Evolutionary conservation across 2,329 filamentous ascomycete species (phyloP).

Genomic region (Sporothrix mexicana): DNA sequence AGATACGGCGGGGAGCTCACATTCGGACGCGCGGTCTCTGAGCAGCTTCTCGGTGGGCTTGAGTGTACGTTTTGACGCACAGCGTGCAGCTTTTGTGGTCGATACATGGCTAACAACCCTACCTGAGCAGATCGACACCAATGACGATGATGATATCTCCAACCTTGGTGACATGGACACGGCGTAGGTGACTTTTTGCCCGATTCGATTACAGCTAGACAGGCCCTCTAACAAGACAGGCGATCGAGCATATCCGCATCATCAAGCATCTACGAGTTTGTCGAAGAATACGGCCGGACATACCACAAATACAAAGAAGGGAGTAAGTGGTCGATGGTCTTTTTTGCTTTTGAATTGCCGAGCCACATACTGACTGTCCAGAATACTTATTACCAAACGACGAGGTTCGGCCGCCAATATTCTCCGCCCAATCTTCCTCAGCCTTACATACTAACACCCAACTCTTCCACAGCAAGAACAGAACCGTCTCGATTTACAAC

Average conservation of each 20-base stretch:
- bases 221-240: constrained; percentile 35
- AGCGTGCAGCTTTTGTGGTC: neutral
- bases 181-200: neutral
- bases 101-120: neutral
- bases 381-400: constrained; percentile 35
- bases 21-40: constrained; percentile 11
- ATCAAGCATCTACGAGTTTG: constrained; percentile 32
- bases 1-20: constrained; percentile 7
- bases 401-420: constrained; percentile 16
- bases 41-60: constrained; percentile 33
- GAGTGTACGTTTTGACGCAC: constrained; percentile 28
- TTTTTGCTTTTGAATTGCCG: neutral
- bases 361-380: neutral
- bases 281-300: constrained; percentile 35
- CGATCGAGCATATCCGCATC: constrained; percentile 29
- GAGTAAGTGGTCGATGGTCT: constrained; percentile 10
- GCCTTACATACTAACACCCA: neutral
- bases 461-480: constrained; percentile 30
- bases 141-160: constrained; percentile 27
- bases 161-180: constrained; percentile 29
- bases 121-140: neutral
- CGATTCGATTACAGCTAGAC: too few species aligned
- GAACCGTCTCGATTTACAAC: constrained; percentile 34
- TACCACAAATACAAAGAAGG: constrained; percentile 36
- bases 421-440: neutral